These are phyloP conservation scores for Fusarium brachygibbosum DNA, from an alignment of 2,329 filamentous ascomycete species.

Conservation along the genomic window DNA sequence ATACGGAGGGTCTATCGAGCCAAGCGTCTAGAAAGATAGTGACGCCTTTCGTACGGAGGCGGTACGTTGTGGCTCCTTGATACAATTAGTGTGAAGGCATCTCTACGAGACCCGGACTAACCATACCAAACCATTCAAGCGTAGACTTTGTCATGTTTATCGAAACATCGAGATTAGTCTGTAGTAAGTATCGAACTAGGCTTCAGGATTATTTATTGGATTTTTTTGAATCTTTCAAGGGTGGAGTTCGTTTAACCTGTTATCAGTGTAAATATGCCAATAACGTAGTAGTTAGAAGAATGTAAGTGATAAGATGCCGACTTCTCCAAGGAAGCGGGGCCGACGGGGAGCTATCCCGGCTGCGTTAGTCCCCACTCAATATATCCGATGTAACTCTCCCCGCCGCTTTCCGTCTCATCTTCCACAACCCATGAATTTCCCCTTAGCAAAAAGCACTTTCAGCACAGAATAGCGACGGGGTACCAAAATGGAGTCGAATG, in stretches of 20 bases:
- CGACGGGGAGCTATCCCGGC: too few relatives aligned
- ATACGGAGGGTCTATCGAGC: background rate
- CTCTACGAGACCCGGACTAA: fast-evolving
- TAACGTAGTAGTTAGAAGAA: too few relatives aligned
- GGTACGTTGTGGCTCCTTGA: background rate
- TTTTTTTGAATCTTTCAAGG: too few relatives aligned
- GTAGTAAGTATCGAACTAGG: too few relatives aligned
- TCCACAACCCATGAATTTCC: background rate
- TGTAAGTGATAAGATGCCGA: too few relatives aligned
- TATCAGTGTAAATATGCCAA: too few relatives aligned
- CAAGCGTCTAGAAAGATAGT: background rate
- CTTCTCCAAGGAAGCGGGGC: too few relatives aligned
- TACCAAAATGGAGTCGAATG: background rate
- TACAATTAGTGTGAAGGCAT: fast-evolving
- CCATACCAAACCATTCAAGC: background rate
- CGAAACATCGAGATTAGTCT: too few relatives aligned
- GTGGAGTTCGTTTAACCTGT: background rate
- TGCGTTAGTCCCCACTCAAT: too few relatives aligned
- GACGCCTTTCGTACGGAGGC: background rate
- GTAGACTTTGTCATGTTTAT: background rate
- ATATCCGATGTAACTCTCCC: too few relatives aligned
- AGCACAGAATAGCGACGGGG: background rate
- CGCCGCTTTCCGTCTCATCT: background rate
- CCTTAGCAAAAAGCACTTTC: fast-evolving
- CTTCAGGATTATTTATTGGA: too few relatives aligned